Conservation (phyloP, 192 early-diverging fungal species). For the Podochytrium sp. region DNA sequence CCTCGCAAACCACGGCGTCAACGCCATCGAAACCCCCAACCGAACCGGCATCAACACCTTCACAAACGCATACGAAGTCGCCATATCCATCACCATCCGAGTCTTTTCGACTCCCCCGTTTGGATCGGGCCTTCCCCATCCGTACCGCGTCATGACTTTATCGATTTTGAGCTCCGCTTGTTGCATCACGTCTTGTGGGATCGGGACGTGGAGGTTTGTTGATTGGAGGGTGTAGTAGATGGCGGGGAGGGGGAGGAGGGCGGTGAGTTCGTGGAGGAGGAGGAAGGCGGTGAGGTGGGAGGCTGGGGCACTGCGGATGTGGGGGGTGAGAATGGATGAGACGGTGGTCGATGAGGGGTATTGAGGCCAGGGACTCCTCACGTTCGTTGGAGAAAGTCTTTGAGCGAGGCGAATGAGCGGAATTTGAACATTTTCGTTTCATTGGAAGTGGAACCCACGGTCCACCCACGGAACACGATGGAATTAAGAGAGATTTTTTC, state of each 20-base stretch:
- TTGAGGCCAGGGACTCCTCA: neutral
- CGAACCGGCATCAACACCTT: constrained; percentile 78
- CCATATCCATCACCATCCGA: constrained; percentile 69
- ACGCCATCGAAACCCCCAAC: constrained; percentile 46
- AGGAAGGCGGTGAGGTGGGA: constrained; percentile 67
- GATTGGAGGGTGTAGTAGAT: constrained; percentile 69
- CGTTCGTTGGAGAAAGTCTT: neutral
- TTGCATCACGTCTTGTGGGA: constrained; percentile 68
- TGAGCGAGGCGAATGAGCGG: neutral
- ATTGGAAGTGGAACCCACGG: too few species aligned
- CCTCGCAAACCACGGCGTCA: constrained; percentile 60
- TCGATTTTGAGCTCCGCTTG: constrained; percentile 45
- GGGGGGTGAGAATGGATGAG: too few species aligned
- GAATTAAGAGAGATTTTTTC: too few species aligned
- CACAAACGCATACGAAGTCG: constrained; percentile 79
- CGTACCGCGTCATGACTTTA: constrained; percentile 62
- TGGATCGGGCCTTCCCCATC: constrained; percentile 47
- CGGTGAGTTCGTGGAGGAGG: constrained; percentile 88
- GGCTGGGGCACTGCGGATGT: constrained; percentile 37
- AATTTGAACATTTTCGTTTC: too few species aligned
- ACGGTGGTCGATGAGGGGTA: too few species aligned
- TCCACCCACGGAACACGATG: too few species aligned
- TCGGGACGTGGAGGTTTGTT: constrained; percentile 61
- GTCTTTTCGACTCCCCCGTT: neutral
- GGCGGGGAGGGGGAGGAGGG: constrained; percentile 75